A percentile compares a stretch with the other conserved stretches of the same genome.
Conservation (phyloP, 2,329 filamentous ascomycete genomes). For the Pseudocercospora cruenta region DNA sequence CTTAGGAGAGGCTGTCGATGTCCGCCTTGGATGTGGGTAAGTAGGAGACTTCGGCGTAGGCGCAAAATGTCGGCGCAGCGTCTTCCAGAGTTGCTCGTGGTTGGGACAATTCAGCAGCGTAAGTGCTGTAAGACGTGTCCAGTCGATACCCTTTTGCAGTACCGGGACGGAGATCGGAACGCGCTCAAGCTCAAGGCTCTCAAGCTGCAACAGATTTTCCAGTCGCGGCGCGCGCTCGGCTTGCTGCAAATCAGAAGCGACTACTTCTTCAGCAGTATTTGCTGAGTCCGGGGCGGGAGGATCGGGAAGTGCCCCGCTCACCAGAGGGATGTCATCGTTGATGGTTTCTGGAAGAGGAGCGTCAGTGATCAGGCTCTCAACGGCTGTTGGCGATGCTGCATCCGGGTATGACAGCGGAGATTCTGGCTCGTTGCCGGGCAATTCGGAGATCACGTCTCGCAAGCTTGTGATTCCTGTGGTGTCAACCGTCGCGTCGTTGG, state of each 20-base stretch:
- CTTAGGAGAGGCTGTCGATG: slow-evolving; percentile 36
- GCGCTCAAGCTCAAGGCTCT: slow-evolving; percentile 74
- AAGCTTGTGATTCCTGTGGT: slow-evolving; percentile 22
- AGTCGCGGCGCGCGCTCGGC: slow-evolving; percentile 44
- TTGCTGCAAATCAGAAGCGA: slow-evolving; percentile 19
- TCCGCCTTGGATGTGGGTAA: slow-evolving; percentile 42
- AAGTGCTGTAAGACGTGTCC: slow-evolving; percentile 70
- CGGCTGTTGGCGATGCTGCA: neutral
- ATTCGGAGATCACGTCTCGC: slow-evolving; percentile 19
- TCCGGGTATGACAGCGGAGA: slow-evolving; percentile 13
- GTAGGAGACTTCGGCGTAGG: slow-evolving; percentile 42
- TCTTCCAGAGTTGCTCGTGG: slow-evolving; percentile 75
- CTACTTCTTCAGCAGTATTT: neutral
- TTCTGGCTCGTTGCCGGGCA: slow-evolving; percentile 12
- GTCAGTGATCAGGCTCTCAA: neutral
- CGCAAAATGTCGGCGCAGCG: slow-evolving; percentile 61
- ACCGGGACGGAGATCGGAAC: slow-evolving; percentile 73
- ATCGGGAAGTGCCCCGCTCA: slow-evolving; percentile 6
- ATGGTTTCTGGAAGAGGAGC: neutral
- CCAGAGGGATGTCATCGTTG: neutral
- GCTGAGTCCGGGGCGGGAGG: neutral
- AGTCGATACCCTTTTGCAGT: slow-evolving; percentile 73
- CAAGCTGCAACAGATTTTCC: slow-evolving; percentile 66
- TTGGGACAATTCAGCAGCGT: slow-evolving; percentile 75
- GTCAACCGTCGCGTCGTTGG: slow-evolving; percentile 1